Evolutionary conservation across 192 early-diverging fungal species (phyloP), one percentile per base, ranked within the genome.

Genomic region (Backusella mclennaniae): DNA sequence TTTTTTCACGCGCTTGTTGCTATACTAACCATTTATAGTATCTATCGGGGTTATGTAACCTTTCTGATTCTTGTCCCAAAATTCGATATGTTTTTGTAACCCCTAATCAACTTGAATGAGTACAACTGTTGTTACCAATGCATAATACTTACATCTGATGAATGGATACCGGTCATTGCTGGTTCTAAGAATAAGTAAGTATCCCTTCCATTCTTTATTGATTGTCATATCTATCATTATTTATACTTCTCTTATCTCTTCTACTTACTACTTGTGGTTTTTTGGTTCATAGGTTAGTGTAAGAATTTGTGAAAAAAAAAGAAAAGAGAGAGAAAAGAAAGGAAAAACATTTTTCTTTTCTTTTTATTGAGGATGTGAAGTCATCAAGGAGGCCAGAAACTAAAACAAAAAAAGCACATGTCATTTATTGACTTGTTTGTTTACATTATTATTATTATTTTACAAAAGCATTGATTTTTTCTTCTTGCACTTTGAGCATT

Each of bases 401-500:
- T 44, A 44, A 49, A 6, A 49, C 46, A 49, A 17, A 59, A 59
- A 59, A 59, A 59, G 23, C 56, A 63, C 56, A 63, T 63, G 56
- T 63, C 56, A 63, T 63, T 63, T 63, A 63, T 63, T 63, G 19
- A 56, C 7, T 56, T 56, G n/a, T 56, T 56, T 63, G 8, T 29
- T 26, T 52, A 6, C 5, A 15, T 66, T 66, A 14, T 33, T 15
- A 17, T 4, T 33, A 35, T 73, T 53, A 33, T 53, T 15, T 66
- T 73, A 73, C 53, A 73, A 38, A 33, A 59, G 19, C 72, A 63
- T 73, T 44, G 53, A 63, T 21, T 78, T 76, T 63, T 63, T 63
- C 53, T 63, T 68, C 72, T 73, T 73, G 33, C 95, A 96, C 78
- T 96, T 95, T 66, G 95, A 69, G 79, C 95, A 96, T 76, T 91